Evolutionary conservation across 352 stramenopile genomes (phyloP).

Genomic region (Globisporangium middletonii): DNA sequence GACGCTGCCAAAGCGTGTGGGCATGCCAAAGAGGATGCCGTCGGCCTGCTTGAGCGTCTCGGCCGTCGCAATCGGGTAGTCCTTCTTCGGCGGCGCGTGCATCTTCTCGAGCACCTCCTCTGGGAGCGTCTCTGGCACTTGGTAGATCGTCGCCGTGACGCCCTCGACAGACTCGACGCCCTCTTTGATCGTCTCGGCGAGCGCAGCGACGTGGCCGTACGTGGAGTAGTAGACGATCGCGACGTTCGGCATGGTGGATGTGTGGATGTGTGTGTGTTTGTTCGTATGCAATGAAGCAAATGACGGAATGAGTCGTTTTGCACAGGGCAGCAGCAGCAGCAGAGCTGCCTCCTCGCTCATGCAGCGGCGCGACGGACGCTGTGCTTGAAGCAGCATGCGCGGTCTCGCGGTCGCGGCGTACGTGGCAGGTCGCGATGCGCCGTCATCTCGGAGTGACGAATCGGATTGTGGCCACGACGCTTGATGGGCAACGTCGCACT

Average conservation of each 20-base stretch:
- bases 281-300: too few species aligned
- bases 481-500: too few species aligned
- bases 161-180: constrained; percentile 56
- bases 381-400: too few species aligned
- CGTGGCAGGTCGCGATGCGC: too few species aligned
- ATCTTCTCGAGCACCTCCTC: constrained; percentile 72
- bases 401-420: too few species aligned
- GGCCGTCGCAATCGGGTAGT: constrained; percentile 45
- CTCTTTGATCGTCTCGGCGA: constrained; percentile 57
- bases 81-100: constrained; percentile 54
- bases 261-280: background rate
- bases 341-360: too few species aligned
- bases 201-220: constrained; percentile 64
- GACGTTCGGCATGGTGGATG: constrained; percentile 43
- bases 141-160: constrained; percentile 44
- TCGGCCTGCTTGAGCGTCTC: constrained; percentile 55
- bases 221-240: constrained; percentile 75
- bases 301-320: too few species aligned
- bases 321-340: too few species aligned
- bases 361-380: too few species aligned
- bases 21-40: constrained; percentile 83
- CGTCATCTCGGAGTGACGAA: too few species aligned
- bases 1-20: constrained; percentile 48
- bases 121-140: constrained; percentile 63
- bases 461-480: too few species aligned